Evolutionary conservation across 2,329 filamentous ascomycete species (phyloP).

Genomic region (Cladosporium sp.): DNA sequence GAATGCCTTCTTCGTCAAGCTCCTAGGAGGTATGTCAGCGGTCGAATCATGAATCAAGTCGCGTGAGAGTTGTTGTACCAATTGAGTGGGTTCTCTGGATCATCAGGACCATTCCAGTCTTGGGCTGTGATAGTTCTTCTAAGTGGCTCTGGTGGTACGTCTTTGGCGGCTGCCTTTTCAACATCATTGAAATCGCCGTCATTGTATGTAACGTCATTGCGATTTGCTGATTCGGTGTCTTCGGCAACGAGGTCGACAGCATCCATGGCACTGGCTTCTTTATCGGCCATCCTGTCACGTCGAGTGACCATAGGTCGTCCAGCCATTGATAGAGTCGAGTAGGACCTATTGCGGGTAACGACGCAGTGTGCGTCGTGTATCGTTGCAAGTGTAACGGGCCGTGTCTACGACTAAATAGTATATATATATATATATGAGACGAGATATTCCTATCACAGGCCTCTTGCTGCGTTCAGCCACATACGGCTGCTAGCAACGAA

Average conservation of each 20-base stretch:
- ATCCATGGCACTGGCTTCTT: neutral
- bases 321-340: neutral
- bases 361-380: neutral
- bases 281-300: conserved; percentile 1
- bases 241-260: neutral
- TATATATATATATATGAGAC: neutral
- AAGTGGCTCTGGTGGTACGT: neutral
- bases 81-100: conserved; percentile 27
- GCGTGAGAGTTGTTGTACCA: conserved; percentile 9
- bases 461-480: neutral
- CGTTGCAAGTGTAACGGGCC: neutral
- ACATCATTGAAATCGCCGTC: neutral
- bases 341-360: neutral
- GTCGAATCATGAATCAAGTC: neutral
- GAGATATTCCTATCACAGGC: neutral
- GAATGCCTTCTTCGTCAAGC: conserved; percentile 21
- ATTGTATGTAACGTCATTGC: neutral
- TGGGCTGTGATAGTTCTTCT: conserved; percentile 3
- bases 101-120: conserved; percentile 18
- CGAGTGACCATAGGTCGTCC: neutral
- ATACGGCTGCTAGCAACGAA: neutral
- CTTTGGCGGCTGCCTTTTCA: neutral
- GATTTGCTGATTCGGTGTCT: neutral
- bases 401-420: neutral
- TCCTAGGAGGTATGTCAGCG: neutral